Evolutionary conservation across 2,329 filamentous ascomycete species (phyloP), one percentile per base, ranked within the genome.

Genomic region (Trichoderma asperellum): DNA sequence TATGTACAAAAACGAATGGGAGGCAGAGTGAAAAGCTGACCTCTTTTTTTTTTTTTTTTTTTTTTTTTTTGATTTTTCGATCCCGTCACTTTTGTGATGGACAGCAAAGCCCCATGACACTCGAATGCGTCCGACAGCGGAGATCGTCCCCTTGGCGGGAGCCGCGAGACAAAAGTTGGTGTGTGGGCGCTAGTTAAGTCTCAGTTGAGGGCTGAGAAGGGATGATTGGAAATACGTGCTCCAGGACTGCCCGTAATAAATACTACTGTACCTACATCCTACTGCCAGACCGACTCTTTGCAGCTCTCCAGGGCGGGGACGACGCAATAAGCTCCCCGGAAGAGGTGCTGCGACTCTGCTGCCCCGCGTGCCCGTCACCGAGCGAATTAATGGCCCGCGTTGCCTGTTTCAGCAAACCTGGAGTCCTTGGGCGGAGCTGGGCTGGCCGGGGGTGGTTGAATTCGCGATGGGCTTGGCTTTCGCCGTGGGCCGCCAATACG

Each of bases 81-180:
- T 57, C 4, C 53, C 27, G 55, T 67, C 63, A 52, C 37, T 67
- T 49, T 58, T 49, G 40, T 21, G 21, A 66, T 66, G 40, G 34
- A 49, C 27, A 29, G 29, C 5, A 10, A n/a, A 47, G 63, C 59
- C 63, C 11, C 63, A 67, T 67, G 63, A 67, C 63, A 34, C 65
- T 61, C 29, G 65, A 64, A 55, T 68, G 65, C 65, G 56, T 68
- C 65, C 65, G 65, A 68, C 65, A 68, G 65, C 65, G 65, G 65
- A 68, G 65, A 68, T 16, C 10, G 47, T 34, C 55, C 16, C 40
- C 53, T 35, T 35, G 40, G 37, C 6, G 40, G 40, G 2, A 58
- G 29, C 53, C 63, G 63, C 27, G 37, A 18, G 21, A 32, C 2
- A 18, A 10, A 43, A 34, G 8, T 59, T 56, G 53, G 53, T 67